Base-by-base conservation (phyloP, 2,329 filamentous ascomycete genomes). In the Trichoderma sp. region DNA sequence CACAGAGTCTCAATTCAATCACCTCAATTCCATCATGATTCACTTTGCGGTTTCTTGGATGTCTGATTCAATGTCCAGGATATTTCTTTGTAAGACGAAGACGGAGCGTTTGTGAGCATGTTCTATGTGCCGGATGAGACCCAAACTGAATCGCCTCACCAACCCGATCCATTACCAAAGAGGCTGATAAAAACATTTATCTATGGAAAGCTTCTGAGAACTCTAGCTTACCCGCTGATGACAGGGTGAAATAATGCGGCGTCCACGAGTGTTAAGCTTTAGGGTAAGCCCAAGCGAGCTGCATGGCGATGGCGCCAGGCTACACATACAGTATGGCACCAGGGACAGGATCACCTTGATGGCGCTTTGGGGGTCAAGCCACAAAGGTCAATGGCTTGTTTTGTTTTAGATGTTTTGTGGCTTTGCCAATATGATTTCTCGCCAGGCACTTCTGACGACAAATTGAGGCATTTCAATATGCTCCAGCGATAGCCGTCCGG, bases 351-450 rank as follows among this genome's bases (percentile, higher is more conserved):
- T 32, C 12, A 34, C 26, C 7, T 53, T n/a, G n/a, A 39, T 70
- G 57, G 56, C 39, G 57, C 14, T 14, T n/a, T 51, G 39, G 39
- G 36, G 66, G 30, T 51, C 66, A 51, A 70, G 66, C 57, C 66
- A 53, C 66, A 51, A 51, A 7, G 9, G 47, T 51, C n/a, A 69
- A 18, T 60, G 66, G 66, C 56, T 66, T 66, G 63, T 30, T 56
- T 66, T 53, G 63, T 53, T 21, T 21, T 11, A 21, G 18, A 34
- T 8, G 28, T 9, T 24, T 47, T n/a, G 36, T 34, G 26, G 36
- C 26, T 57, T 61, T 60, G 34, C 24, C 14, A 67, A 36, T 24
- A 24, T 67, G 30, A 15, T 21, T 14, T 14, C 21, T 39, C 26
- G 15, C 43, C 65, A 57, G 56, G 28, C n/a, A 21, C 60, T 24